Base-by-base conservation (phyloP, 768 basidiomycete genomes). In the Tricholoma terreum region DNA sequence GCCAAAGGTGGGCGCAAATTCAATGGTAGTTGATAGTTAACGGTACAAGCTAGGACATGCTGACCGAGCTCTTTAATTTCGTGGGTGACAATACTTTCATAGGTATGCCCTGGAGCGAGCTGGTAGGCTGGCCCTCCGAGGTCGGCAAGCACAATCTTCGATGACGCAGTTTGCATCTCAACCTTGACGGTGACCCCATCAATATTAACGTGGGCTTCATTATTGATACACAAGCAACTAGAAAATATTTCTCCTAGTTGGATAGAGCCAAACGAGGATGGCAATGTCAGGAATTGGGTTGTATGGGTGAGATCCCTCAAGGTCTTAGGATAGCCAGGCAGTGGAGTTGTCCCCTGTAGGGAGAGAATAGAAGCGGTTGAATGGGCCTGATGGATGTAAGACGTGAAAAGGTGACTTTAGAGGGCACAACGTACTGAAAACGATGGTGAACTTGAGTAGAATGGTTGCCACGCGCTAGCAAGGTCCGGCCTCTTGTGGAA, bases 61-160 rank as follows among this genome's bases (percentile, higher is more conserved):
- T 92, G 86, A 0, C 93, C 94, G 17, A 96, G 78, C 67, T 98
- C 94, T 72, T 97, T 97, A 62, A 97, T 90, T 73, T 98, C 95
- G 65, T 92, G 90, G 58, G 84, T 78, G 1, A 93, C 86, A 14
- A 90, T 73, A 42, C 78, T 74, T 67, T 92, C 87, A 31, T 91
- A 64, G 0, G 83, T 83, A 64, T 85, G 83, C 21, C 84, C 83
- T 2, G 80, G 76, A 0, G 69, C 54, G 50, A 96, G 72, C 21
- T 66, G 71, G 35, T 77, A 69, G 2, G 76, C 76, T 8, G 73
- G 58, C 3, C 84, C 85, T 4, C 89, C 89, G 48, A 84, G 79
- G 63, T 89, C 90, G 14, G 79, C 81, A 21, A 88, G 73, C 12
- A 79, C 67, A 3, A 80, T 73, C 70, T 92, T 93, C 30, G 83